Conservation (phyloP, 257 asterid genomes). For the Nicotiana benthamiana region DNA sequence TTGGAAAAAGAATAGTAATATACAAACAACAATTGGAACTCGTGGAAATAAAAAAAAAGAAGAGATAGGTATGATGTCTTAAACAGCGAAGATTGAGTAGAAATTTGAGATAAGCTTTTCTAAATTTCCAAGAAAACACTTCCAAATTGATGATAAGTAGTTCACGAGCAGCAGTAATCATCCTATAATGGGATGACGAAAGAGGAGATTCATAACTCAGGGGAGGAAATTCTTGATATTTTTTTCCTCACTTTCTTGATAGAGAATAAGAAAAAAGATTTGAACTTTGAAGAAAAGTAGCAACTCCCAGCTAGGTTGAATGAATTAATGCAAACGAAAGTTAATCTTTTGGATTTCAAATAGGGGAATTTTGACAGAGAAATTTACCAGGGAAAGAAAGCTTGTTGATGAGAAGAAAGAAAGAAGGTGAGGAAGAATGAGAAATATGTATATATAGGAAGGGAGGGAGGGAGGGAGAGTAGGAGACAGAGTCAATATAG, state of each 20-base stretch:
- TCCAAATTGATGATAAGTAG: neutral
- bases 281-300: neutral
- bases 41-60: neutral
- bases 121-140: neutral
- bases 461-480: neutral
- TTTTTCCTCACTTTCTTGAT: neutral
- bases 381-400: neutral
- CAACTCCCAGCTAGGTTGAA: neutral
- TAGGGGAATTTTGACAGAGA: neutral
- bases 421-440: neutral
- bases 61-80: neutral
- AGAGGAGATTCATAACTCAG: neutral
- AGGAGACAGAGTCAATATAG: slow-evolving; percentile 1
- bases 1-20: neutral
- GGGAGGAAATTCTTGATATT: neutral
- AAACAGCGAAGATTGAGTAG: neutral
- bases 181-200: neutral
- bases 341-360: neutral
- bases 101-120: neutral
- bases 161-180: neutral
- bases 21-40: neutral
- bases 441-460: neutral
- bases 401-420: neutral
- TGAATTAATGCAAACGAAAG: neutral
- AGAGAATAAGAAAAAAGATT: neutral